phyloP scores from a whole-genome alignment of 305 asterid genomes.

The Fraxinus platypoda region DNA sequence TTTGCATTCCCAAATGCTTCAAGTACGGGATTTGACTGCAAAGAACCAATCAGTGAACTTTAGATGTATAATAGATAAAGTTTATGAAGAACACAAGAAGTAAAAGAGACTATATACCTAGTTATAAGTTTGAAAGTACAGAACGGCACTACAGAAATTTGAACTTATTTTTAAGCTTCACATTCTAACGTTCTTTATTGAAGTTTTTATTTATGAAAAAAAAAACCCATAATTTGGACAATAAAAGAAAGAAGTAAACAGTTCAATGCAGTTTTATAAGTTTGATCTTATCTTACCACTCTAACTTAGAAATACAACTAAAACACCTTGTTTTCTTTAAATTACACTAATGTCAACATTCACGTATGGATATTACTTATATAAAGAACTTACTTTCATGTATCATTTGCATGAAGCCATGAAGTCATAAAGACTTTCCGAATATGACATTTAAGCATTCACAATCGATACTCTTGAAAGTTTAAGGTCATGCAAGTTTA shows the following conservation, averaged over 20 bases:
- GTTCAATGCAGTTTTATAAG: not conserved
- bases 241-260: not conserved
- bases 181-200: not conserved
- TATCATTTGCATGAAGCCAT: constrained; percentile 1
- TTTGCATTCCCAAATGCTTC: constrained; percentile 98
- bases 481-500: not conserved
- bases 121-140: not conserved
- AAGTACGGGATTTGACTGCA: constrained; percentile 94
- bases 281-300: not conserved
- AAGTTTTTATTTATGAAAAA: not conserved
- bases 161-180: not conserved
- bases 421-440: not conserved
- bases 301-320: not conserved
- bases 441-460: not conserved
- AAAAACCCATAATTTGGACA: not conserved
- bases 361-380: not conserved
- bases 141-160: not conserved
- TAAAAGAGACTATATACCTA: not conserved
- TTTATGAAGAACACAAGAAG: constrained; percentile 5
- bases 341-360: constrained; percentile 6
- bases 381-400: not conserved
- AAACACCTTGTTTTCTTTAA: not conserved
- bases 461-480: not conserved
- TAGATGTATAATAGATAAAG: constrained; percentile 25
- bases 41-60: constrained; percentile 27